Conservation (phyloP, 2,329 filamentous ascomycete genomes). For the Chrysoporthe deuterocubensis region DNA sequence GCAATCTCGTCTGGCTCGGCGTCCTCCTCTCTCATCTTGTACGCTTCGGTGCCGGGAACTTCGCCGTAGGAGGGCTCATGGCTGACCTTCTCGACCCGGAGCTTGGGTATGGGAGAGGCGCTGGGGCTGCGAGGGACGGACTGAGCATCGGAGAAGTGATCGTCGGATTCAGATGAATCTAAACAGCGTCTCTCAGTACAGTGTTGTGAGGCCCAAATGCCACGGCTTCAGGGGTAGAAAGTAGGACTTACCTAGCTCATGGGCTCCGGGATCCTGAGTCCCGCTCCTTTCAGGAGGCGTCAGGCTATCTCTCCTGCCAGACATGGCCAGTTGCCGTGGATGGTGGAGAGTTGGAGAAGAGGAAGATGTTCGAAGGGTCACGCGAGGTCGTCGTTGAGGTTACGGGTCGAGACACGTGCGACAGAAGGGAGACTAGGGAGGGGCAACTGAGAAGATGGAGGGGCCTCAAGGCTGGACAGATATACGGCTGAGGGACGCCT, state of each 20-base stretch:
- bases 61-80: conserved; percentile 63
- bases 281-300: conserved; percentile 46
- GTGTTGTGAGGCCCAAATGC: not conserved
- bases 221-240: conserved; percentile 3
- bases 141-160: conserved; percentile 69
- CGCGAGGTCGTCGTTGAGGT: conserved; percentile 4
- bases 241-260: conserved; percentile 56
- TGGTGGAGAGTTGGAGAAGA: conserved; percentile 1
- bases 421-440: conserved; percentile 19
- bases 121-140: conserved; percentile 52
- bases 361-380: not conserved
- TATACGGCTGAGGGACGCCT: not conserved
- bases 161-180: conserved; percentile 67
- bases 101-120: conserved; percentile 60
- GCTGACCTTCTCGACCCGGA: conserved; percentile 62
- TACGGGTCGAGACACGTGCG: conserved; percentile 18
- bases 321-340: conserved; percentile 31
- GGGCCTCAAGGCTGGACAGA: conserved; percentile 1
- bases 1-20: conserved; percentile 65
- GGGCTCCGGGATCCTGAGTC: conserved; percentile 61
- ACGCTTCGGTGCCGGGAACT: conserved; percentile 63
- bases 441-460: conserved; percentile 16
- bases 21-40: conserved; percentile 59
- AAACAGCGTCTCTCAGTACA: conserved; percentile 30
- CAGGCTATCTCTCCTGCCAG: conserved; percentile 43